These are phyloP conservation scores for Aspergillus arachidicola DNA, from an alignment of 2,329 filamentous ascomycete genomes.

Conservation along the genomic window DNA sequence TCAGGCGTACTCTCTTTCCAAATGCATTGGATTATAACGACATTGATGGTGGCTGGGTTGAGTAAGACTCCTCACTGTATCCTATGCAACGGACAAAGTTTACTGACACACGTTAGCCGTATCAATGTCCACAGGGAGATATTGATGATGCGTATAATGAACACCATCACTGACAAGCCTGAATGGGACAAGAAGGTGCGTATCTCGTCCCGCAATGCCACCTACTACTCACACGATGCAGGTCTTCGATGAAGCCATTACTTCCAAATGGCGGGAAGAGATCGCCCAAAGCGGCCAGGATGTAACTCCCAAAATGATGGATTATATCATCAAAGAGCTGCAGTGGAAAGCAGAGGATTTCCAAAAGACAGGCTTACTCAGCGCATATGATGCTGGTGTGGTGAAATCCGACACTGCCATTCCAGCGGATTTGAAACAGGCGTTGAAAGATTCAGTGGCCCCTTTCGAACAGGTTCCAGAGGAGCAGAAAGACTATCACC, in stretches of 20 bases:
- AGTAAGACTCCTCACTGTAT: not conserved
- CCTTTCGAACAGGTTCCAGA: conserved; percentile 54
- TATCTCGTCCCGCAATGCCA: conserved; percentile 42
- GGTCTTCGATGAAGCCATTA: conserved; percentile 39
- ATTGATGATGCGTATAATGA: conserved; percentile 46
- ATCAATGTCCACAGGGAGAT: conserved; percentile 36
- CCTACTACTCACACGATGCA: not conserved
- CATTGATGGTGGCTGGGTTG: conserved; percentile 1
- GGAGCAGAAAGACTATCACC: conserved; percentile 64
- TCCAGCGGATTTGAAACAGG: conserved; percentile 40
- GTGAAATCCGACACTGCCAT: conserved; percentile 59
- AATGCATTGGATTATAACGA: conserved; percentile 5
- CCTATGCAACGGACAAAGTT: too few relatives aligned
- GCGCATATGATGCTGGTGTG: conserved; percentile 50
- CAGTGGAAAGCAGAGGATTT: conserved; percentile 50
- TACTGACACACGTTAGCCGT: not conserved
- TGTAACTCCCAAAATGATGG: conserved; percentile 38
- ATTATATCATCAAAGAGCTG: conserved; percentile 51
- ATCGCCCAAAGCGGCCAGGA: conserved; percentile 18
- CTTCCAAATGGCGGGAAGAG: conserved; percentile 39
- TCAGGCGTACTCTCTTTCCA: not conserved
- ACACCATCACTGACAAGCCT: conserved; percentile 46
- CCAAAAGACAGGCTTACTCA: conserved; percentile 43
- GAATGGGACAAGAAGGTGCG: conserved; percentile 46
- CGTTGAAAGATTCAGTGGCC: conserved; percentile 51